A percentile compares a stretch with the other conserved stretches of the same genome.
phyloP scores from a whole-genome alignment of 106 monocot genomes.

The Platanthera guangdongensis region DNA sequence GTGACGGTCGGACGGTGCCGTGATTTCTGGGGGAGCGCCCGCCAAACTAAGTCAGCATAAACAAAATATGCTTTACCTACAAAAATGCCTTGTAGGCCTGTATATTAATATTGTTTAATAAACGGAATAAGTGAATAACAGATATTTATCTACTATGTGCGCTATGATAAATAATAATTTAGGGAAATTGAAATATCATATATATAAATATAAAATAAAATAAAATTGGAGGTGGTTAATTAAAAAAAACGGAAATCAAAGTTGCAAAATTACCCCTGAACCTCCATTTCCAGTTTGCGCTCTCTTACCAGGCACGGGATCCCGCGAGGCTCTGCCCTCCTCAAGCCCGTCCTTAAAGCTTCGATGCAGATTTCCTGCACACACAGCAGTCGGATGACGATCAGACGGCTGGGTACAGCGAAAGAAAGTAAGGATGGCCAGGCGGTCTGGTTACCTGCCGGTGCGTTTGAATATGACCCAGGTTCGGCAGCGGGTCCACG shows the following conservation, averaged over 20 bases:
- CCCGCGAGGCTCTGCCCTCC: neutral
- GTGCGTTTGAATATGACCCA: neutral
- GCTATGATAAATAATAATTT: no score
- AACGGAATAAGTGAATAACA: no score
- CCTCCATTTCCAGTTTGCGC: neutral
- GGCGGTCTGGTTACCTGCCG: conserved; percentile 7
- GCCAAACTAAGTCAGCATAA: no score
- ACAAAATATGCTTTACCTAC: no score
- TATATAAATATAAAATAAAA: neutral
- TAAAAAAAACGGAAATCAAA: neutral
- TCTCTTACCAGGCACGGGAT: conserved; percentile 3
- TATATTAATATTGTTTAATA: no score
- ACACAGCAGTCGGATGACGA: neutral
- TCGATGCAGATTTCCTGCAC: conserved; percentile 4
- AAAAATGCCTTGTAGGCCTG: no score
- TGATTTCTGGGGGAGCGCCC: no score
- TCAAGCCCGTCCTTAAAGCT: neutral
- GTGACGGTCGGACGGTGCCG: no score
- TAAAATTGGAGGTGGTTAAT: neutral
- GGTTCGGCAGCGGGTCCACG: neutral
- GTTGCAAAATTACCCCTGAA: neutral
- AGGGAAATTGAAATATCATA: no score
- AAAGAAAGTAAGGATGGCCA: no score
- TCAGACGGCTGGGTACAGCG: neutral
- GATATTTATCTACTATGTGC: no score